phyloP scores from a whole-genome alignment of 2,329 filamentous ascomycete species.

The Aspergillus chevalieri region DNA sequence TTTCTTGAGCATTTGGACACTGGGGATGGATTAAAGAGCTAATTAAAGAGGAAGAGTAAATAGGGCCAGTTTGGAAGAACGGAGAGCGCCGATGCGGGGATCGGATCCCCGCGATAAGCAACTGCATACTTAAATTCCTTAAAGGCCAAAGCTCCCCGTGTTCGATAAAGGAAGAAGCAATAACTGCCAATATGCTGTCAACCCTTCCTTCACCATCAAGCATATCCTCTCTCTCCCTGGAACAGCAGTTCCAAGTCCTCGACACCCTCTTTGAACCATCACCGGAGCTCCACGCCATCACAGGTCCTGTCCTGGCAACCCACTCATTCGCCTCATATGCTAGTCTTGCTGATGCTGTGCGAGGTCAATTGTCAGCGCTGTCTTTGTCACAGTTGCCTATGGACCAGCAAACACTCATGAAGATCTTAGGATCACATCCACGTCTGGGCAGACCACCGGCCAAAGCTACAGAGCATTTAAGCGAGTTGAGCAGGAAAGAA shows the following conservation, averaged over 20 bases:
- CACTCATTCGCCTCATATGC: conserved; percentile 61
- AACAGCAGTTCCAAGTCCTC: conserved; percentile 51
- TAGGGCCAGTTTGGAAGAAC: background rate
- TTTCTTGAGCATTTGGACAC: too few relatives aligned
- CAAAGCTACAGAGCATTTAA: conserved; percentile 53
- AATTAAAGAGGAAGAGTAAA: too few relatives aligned
- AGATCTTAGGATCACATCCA: conserved; percentile 75
- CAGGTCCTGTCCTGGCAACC: conserved; percentile 59
- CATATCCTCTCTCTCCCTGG: conserved; percentile 52
- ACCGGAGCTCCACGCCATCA: conserved; percentile 63
- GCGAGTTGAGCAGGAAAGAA: conserved; percentile 71
- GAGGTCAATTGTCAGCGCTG: conserved; percentile 56
- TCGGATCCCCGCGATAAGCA: too few relatives aligned
- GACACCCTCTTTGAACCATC: conserved; percentile 84
- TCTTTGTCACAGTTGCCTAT: conserved; percentile 46
- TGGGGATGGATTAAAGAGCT: too few relatives aligned
- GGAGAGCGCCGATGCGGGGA: conserved; percentile 20
- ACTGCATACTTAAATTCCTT: too few relatives aligned
- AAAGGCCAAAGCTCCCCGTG: too few relatives aligned
- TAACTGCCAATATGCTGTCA: conserved; percentile 8
- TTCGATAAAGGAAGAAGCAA: too few relatives aligned
- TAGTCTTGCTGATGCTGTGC: conserved; percentile 62
- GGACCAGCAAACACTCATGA: conserved; percentile 56
- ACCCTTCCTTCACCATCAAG: conserved; percentile 53
- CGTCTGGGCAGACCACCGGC: conserved; percentile 60